A percentile compares a stretch with the other conserved stretches of the same genome.
Conservation (phyloP, 768 basidiomycete species). For the Lentinula boryana region DNA sequence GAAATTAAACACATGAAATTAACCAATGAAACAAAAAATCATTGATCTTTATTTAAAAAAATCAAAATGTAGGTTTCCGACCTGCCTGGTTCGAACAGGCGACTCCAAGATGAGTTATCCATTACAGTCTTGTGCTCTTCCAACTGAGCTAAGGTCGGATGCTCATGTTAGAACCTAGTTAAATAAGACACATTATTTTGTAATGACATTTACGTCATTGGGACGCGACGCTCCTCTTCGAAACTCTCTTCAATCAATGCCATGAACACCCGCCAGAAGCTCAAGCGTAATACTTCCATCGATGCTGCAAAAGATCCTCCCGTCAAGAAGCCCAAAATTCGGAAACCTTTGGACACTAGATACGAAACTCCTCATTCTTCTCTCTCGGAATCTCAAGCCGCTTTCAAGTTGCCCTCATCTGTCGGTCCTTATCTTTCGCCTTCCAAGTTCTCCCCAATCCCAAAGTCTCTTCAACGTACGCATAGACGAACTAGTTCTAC, state of each 20-base stretch:
- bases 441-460: constrained; percentile 39
- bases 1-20: too few species aligned
- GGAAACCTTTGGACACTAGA: constrained; percentile 3
- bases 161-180: too few species aligned
- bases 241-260: not conserved
- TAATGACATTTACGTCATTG: too few species aligned
- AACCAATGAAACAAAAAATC: not conserved
- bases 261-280: constrained; percentile 4
- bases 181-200: too few species aligned
- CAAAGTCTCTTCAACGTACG: constrained; percentile 24
- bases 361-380: constrained; percentile 19
- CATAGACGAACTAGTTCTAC: constrained; percentile 17
- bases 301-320: not conserved
- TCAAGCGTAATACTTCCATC: constrained; percentile 3
- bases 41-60: not conserved
- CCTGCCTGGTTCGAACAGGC: constrained; percentile 10
- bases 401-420: constrained; percentile 16
- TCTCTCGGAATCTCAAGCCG: constrained; percentile 18
- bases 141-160: constrained; percentile 49
- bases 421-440: constrained; percentile 15
- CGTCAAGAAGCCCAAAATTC: constrained; percentile 1
- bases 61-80: not conserved
- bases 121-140: constrained; percentile 47
- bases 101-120: constrained; percentile 5
- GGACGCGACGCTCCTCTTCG: not conserved